Evolutionary conservation across 2,329 filamentous ascomycete species (phyloP), one percentile per base, ranked within the genome.

Genomic region (Coniella vitis): DNA sequence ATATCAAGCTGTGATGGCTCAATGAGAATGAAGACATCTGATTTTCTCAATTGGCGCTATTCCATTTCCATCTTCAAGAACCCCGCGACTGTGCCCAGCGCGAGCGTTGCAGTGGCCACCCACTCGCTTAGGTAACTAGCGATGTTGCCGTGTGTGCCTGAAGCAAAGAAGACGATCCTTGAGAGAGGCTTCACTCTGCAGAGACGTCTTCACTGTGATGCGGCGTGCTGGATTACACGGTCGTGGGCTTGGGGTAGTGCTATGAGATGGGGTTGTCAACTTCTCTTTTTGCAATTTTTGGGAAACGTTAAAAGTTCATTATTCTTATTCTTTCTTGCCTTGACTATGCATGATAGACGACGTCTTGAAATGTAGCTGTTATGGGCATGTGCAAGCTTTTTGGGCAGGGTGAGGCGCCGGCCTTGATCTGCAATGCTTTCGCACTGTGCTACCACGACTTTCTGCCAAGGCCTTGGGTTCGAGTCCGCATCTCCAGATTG

Each of bases 161-260:
- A 77, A 82, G 81, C 76, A 79, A 78, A 82, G 81, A 76, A 79
- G 77, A 79, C 71, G 61, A 84, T 64, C 60, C 80, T 83, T 80
- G 73, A 84, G 81, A 75, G 80, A 83, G 81, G 81, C 50, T 69
- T 84, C 77, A 84, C 81, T 82, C 78, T 81, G 80, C 81, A 84
- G 78, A 83, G 80, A 66, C 65, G 72, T 81, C 74, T 79, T 77
- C 79, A 78, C 80, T 81, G 78, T 82, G 75, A 74, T 73, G 73
- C 84, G 80, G 81, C 81, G 79, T 70, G 72, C 68, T 79, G 81
- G 81, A 84, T 75, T 66, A 83, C 81, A 74, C 73, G 71, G 73
- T 69, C 72, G 64, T 72, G 75, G 76, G 77, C 66, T 68, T 82
- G 79, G 74, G 71, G 68, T 72, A 68, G 68, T 61, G 63, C 64